Evolutionary conservation across 495 filamentous ascomycete species (phyloP).

Genomic region (Lasiosphaeria miniovina): DNA sequence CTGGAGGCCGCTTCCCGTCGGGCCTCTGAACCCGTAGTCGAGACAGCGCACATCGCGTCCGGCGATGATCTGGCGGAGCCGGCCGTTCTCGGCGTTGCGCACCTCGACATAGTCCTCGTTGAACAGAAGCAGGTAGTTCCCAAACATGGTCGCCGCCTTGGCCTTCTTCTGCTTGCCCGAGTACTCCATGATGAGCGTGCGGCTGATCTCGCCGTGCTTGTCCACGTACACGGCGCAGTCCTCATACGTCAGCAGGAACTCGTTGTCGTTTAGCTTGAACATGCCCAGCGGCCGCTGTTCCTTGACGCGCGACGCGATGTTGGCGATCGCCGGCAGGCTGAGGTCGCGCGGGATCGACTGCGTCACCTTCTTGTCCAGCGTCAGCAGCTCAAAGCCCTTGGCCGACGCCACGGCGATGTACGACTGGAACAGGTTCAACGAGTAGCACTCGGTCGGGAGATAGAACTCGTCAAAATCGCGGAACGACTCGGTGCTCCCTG

Average conservation of each 20-base stretch:
- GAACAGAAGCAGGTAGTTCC: constrained; percentile 77
- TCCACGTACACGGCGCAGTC: constrained; percentile 97
- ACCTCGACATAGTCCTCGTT: constrained; percentile 92
- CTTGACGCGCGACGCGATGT: constrained; percentile 75
- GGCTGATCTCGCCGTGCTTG: constrained; percentile 92
- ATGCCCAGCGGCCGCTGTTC: constrained; percentile 86
- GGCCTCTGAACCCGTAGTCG: constrained; percentile 72
- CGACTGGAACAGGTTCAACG: constrained; percentile 91
- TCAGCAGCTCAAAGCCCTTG: constrained; percentile 93
- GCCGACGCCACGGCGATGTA: constrained; percentile 87
- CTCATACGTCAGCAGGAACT: constrained; percentile 91
- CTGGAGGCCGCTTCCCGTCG: constrained; percentile 38
- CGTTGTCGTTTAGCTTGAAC: constrained; percentile 89
- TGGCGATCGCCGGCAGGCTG: constrained; percentile 66
- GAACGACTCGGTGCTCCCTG: constrained; percentile 89
- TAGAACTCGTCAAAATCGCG: constrained; percentile 98
- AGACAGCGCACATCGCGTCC: constrained; percentile 83
- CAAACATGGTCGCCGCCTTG: constrained; percentile 68
- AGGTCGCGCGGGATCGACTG: constrained; percentile 82
- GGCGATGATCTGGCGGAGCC: constrained; percentile 88
- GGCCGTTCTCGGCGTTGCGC: constrained; percentile 91
- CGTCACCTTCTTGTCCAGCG: constrained; percentile 90
- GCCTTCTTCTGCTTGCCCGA: constrained; percentile 85
- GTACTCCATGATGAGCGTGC: constrained; percentile 94
- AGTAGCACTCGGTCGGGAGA: constrained; percentile 92